phyloP scores from a whole-genome alignment of 257 asterid genomes.

The Jacaranda mimosifolia region DNA sequence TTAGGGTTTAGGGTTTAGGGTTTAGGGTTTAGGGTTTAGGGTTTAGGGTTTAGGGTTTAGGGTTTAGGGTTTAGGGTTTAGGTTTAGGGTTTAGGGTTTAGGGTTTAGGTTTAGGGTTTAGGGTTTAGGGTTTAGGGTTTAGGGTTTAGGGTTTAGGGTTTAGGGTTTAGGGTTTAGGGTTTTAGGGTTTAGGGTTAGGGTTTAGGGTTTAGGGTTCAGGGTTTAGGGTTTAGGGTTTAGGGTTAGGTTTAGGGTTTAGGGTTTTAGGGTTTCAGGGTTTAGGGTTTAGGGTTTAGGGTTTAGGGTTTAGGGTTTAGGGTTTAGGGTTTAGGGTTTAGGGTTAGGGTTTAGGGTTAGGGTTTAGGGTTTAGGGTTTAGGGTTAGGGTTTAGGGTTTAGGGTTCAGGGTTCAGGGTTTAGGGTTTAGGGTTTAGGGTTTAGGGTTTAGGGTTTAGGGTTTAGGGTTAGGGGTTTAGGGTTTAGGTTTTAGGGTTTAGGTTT shows the following conservation, averaged over 20 bases:
- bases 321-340: constrained; percentile 29
- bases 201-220: constrained; percentile 30
- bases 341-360: constrained; percentile 20
- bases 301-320: constrained; percentile 28
- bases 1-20: too few relatives aligned
- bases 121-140: background rate
- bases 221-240: constrained; percentile 28
- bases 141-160: background rate
- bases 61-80: too few relatives aligned
- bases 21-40: too few relatives aligned
- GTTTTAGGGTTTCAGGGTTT: constrained; percentile 35
- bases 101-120: too few relatives aligned
- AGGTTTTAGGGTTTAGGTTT: too few relatives aligned
- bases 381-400: constrained; percentile 26
- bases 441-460: constrained; percentile 31
- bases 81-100: too few relatives aligned
- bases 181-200: constrained; percentile 21
- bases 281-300: constrained; percentile 28
- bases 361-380: constrained; percentile 20
- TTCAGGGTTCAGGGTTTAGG: constrained; percentile 30
- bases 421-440: constrained; percentile 32
- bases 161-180: constrained; percentile 8
- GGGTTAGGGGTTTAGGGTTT: constrained; percentile 32
- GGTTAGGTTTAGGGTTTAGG: constrained; percentile 24
- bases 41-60: too few relatives aligned